These are phyloP conservation scores for Nicotiana tabacum DNA, from an alignment of 257 asterid species.

Conservation along the genomic window DNA sequence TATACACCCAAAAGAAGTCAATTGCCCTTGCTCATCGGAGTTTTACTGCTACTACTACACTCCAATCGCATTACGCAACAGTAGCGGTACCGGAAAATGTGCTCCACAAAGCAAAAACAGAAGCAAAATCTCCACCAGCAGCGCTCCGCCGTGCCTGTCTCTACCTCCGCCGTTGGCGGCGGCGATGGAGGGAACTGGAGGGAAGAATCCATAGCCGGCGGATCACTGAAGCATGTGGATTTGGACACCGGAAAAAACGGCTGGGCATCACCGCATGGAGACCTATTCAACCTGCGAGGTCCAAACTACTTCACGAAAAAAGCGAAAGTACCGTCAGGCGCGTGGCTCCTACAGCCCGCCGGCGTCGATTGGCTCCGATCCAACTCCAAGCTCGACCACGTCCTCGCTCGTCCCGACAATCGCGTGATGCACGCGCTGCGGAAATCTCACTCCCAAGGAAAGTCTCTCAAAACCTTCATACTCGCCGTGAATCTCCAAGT, in stretches of 20 bases:
- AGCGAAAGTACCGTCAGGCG: conserved; percentile 54
- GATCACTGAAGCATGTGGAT: conserved; percentile 78
- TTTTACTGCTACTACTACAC: neutral
- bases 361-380: conserved; percentile 98
- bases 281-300: conserved; percentile 63
- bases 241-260: conserved; percentile 76
- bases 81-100: conserved; percentile 23
- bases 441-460: conserved; percentile 25
- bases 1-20: neutral
- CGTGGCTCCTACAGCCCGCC: conserved; percentile 73
- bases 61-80: neutral
- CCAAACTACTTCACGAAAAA: conserved; percentile 64
- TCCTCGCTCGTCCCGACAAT: conserved; percentile 75
- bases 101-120: conserved; percentile 55
- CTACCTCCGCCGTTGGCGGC: neutral
- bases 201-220: conserved; percentile 57
- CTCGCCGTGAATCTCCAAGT: conserved; percentile 86
- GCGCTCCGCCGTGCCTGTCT: conserved; percentile 7
- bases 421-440: conserved; percentile 62
- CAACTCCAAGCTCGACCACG: conserved; percentile 69
- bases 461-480: conserved; percentile 44
- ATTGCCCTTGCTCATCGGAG: neutral
- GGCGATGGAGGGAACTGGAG: conserved; percentile 45
- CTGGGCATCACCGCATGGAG: conserved; percentile 96
- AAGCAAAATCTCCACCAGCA: conserved; percentile 46